Evolutionary conservation across 805 yeast species (phyloP).

Genomic region (Saccharomyces eubayanus): DNA sequence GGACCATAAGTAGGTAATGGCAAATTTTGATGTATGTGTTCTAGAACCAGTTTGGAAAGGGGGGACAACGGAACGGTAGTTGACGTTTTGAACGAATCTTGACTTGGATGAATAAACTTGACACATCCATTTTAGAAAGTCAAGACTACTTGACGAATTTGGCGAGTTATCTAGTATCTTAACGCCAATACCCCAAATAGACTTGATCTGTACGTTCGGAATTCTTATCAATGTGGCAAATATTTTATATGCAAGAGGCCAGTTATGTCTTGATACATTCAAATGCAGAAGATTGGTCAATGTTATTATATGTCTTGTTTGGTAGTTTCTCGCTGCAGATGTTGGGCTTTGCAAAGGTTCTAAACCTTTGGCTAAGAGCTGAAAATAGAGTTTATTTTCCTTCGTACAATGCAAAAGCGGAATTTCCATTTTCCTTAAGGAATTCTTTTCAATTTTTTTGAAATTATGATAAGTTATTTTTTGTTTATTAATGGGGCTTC

Average conservation of each 20-base stretch:
- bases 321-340: constrained; percentile 8
- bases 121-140: constrained; percentile 25
- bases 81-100: constrained; percentile 18
- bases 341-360: constrained; percentile 8
- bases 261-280: constrained; percentile 40
- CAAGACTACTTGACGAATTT: constrained; percentile 9
- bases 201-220: constrained; percentile 43
- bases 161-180: constrained; percentile 37
- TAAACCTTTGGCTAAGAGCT: constrained; percentile 16
- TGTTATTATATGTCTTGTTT: constrained; percentile 17
- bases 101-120: constrained; percentile 20
- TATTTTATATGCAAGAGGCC: constrained; percentile 48
- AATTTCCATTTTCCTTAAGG: constrained; percentile 10
- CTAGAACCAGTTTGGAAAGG: constrained; percentile 26
- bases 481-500: constrained; percentile 16
- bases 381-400: constrained; percentile 8
- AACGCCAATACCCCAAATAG: constrained; percentile 57
- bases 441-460: constrained; percentile 12
- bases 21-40: constrained; percentile 23
- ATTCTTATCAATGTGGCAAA: constrained; percentile 43
- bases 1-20: constrained; percentile 26
- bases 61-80: constrained; percentile 18
- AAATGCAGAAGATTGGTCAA: constrained; percentile 42
- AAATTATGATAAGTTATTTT: constrained; percentile 15
- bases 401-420: constrained; percentile 12